These are phyloP conservation scores for Ustilago sp. DNA, from an alignment of 1,284 basidiomycete species.

Conservation along the genomic window DNA sequence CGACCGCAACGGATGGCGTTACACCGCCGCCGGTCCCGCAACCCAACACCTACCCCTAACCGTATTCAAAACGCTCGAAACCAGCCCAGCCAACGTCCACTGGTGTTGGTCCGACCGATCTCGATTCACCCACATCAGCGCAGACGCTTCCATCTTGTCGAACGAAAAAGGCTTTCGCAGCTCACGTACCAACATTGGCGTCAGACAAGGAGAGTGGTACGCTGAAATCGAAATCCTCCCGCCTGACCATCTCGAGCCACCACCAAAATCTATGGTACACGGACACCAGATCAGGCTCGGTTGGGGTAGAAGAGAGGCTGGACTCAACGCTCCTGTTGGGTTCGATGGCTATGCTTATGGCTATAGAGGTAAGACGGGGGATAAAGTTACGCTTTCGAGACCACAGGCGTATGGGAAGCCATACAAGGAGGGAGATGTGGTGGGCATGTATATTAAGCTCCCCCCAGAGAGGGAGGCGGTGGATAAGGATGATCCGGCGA, in stretches of 20 bases:
- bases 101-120: constrained; percentile 77
- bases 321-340: constrained; percentile 90
- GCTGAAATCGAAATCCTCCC: constrained; percentile 87
- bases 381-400: constrained; percentile 86
- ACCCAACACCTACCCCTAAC: constrained; percentile 54
- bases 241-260: constrained; percentile 53
- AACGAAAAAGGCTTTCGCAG: constrained; percentile 92
- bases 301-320: constrained; percentile 90
- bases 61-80: constrained; percentile 61
- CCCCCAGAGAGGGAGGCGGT: constrained; percentile 71
- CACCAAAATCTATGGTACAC: constrained; percentile 59
- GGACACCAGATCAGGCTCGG: constrained; percentile 90
- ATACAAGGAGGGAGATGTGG: constrained; percentile 85
- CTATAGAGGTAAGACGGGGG: constrained; percentile 88
- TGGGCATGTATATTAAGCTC: constrained; percentile 92
- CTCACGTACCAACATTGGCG: constrained; percentile 86
- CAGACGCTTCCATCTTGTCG: constrained; percentile 80
- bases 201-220: constrained; percentile 93
- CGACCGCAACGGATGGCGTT: constrained; percentile 66
- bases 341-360: constrained; percentile 94
- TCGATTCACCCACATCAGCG: constrained; percentile 78
- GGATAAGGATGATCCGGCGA: constrained; percentile 45
- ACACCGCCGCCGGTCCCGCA: constrained; percentile 62
- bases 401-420: constrained; percentile 78
- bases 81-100: constrained; percentile 53